These are phyloP conservation scores for Ophiorrhiza pumila DNA, from an alignment of 257 asterid species.

Conservation along the genomic window DNA sequence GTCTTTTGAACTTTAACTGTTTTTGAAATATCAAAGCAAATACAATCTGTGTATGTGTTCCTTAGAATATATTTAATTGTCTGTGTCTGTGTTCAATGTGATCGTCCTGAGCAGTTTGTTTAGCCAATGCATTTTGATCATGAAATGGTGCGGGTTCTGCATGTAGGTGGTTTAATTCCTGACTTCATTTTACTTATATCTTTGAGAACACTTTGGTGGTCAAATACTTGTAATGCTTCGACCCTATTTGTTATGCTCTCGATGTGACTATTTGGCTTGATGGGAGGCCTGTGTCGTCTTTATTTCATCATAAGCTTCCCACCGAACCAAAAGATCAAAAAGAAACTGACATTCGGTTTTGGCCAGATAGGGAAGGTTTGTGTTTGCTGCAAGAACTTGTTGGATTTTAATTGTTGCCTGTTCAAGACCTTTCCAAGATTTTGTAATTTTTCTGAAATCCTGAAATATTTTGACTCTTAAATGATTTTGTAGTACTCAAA, in stretches of 20 bases:
- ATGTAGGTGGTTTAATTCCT: constrained; percentile 69
- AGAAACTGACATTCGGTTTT: constrained; percentile 78
- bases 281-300: constrained; percentile 70
- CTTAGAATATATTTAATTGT: too few relatives aligned
- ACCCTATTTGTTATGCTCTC: constrained; percentile 41
- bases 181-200: neutral
- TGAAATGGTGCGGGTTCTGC: constrained; percentile 75
- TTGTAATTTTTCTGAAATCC: neutral
- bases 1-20: neutral
- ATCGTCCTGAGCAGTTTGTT: too few relatives aligned
- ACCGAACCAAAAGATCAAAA: constrained; percentile 44
- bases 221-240: neutral
- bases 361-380: constrained; percentile 89
- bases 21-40: too few relatives aligned
- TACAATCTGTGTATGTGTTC: neutral
- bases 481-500: constrained; percentile 64
- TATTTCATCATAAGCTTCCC: constrained; percentile 58
- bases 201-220: too few relatives aligned
- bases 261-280: constrained; percentile 90
- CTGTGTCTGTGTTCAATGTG: too few relatives aligned
- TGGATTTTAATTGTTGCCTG: neutral
- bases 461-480: too few relatives aligned
- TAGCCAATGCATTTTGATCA: too few relatives aligned
- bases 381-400: constrained; percentile 7
- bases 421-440: neutral